Percentiles rank a stretch among this genome's conserved stretches.
phyloP scores from a whole-genome alignment of 2,329 filamentous ascomycete species.

The Talaromyces albobiverticillius region DNA sequence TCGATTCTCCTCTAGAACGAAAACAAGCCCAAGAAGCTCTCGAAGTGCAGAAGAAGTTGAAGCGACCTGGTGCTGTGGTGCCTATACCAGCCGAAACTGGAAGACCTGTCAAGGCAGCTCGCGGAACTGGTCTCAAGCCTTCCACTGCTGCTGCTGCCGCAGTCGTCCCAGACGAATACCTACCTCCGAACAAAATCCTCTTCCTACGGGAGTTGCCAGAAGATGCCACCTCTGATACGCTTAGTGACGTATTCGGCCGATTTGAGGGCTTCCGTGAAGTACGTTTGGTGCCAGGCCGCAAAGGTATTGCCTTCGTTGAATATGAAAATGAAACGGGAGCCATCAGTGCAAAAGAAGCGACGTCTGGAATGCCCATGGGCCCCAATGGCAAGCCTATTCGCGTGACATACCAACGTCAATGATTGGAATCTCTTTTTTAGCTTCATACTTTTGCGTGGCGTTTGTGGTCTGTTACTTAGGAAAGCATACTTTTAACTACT shows the following conservation, averaged over 20 bases:
- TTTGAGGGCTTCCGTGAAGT: slow-evolving; percentile 96
- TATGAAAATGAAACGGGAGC: slow-evolving; percentile 88
- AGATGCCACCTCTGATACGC: slow-evolving; percentile 74
- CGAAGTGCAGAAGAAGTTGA: slow-evolving; percentile 73
- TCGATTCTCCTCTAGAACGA: slow-evolving; percentile 51
- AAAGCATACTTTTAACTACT: slow-evolving; percentile 14
- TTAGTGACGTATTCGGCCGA: slow-evolving; percentile 77
- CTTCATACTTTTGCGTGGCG: slow-evolving; percentile 12
- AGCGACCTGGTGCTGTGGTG: slow-evolving; percentile 55
- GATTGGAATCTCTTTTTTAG: slow-evolving; percentile 25
- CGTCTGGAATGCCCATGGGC: slow-evolving; percentile 76
- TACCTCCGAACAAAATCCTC: slow-evolving; percentile 94
- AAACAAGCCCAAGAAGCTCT: slow-evolving; percentile 81
- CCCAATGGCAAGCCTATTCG: slow-evolving; percentile 76
- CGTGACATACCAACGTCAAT: slow-evolving; percentile 95
- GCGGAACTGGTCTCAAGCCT: slow-evolving; percentile 72
- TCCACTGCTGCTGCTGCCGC: slow-evolving; percentile 65
- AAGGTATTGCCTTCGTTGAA: slow-evolving; percentile 92
- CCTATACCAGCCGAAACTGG: slow-evolving; percentile 38
- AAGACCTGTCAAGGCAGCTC: slow-evolving; percentile 69
- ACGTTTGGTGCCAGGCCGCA: slow-evolving; percentile 78
- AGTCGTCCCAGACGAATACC: slow-evolving; percentile 93
- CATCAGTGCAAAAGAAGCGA: slow-evolving; percentile 91
- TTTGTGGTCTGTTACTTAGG: slow-evolving; percentile 12
- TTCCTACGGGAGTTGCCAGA: slow-evolving; percentile 92